phyloP scores from a whole-genome alignment of 805 yeast genomes.

The Metschnikowia cubensis region DNA sequence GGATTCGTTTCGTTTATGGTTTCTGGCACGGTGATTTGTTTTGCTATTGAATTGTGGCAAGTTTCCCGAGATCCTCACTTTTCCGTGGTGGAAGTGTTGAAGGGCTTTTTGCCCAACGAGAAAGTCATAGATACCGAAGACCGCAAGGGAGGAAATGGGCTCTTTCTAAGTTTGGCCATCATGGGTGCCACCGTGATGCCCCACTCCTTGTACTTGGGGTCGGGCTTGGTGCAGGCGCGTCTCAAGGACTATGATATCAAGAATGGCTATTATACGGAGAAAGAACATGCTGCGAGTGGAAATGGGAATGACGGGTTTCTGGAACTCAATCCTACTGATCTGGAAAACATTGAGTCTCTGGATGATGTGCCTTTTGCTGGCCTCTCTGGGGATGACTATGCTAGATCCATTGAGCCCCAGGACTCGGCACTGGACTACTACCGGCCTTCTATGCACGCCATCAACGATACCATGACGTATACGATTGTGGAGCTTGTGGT shows the following conservation, averaged over 20 bases:
- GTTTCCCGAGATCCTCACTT: conserved; percentile 55
- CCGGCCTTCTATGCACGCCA: conserved; percentile 77
- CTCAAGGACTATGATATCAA: conserved; percentile 67
- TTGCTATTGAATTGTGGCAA: conserved; percentile 69
- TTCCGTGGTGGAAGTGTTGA: conserved; percentile 48
- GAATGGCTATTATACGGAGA: conserved; percentile 51
- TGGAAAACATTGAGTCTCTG: no score
- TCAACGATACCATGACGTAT: conserved; percentile 71
- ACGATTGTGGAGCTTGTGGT: conserved; percentile 80
- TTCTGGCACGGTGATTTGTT: conserved; percentile 78
- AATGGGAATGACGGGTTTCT: no score
- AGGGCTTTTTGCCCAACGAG: conserved; percentile 50
- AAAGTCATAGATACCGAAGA: conserved; percentile 29
- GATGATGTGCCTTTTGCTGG: neutral
- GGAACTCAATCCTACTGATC: no score
- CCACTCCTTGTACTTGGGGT: conserved; percentile 78
- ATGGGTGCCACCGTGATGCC: conserved; percentile 97
- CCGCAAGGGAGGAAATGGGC: conserved; percentile 44
- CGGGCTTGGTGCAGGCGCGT: conserved; percentile 84
- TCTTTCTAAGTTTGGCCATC: conserved; percentile 76
- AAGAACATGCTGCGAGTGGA: no score
- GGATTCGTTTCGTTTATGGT: conserved; percentile 75
- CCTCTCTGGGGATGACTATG: conserved; percentile 10
- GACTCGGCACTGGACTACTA: conserved; percentile 32
- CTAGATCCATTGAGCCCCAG: conserved; percentile 7